Percentiles rank a stretch among this genome's conserved stretches.
phyloP scores from a whole-genome alignment of 805 yeast species.

The Suhomyces canberraensis region DNA sequence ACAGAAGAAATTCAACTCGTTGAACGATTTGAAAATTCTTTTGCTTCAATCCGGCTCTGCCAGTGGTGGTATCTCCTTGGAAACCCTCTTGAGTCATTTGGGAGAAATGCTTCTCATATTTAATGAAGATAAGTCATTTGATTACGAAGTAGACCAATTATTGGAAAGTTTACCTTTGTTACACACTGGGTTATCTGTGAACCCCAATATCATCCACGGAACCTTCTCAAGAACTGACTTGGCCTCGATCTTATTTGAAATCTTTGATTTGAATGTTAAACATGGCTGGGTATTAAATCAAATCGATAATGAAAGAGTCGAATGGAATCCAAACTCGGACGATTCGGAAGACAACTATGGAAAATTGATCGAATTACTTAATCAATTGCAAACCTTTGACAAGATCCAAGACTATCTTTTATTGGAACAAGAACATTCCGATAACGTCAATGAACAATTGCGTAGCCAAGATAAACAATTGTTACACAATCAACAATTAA shows the following conservation, averaged over 20 bases:
- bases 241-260: conserved; percentile 54
- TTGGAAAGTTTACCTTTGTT: conserved; percentile 58
- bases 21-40: conserved; percentile 15
- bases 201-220: conserved; percentile 59
- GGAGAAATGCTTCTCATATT: conserved; percentile 41
- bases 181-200: conserved; percentile 67
- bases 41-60: conserved; percentile 11
- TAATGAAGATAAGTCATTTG: conserved; percentile 18
- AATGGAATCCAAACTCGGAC: conserved; percentile 7
- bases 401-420: conserved; percentile 57
- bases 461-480: conserved; percentile 5
- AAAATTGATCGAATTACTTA: conserved; percentile 17
- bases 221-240: conserved; percentile 48
- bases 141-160: conserved; percentile 38
- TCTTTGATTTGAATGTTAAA: conserved; percentile 57
- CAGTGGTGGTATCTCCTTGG: conserved; percentile 20
- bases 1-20: conserved; percentile 10
- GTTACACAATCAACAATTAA: conserved; percentile 13
- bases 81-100: conserved; percentile 45
- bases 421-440: conserved; percentile 9
- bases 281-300: conserved; percentile 83
- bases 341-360: conserved; percentile 12
- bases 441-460: conserved; percentile 8
- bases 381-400: conserved; percentile 40
- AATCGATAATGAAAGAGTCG: conserved; percentile 17